These are phyloP conservation scores for Pseudogymnoascus sp. DNA, from an alignment of 2,329 filamentous ascomycete species.

Conservation along the genomic window DNA sequence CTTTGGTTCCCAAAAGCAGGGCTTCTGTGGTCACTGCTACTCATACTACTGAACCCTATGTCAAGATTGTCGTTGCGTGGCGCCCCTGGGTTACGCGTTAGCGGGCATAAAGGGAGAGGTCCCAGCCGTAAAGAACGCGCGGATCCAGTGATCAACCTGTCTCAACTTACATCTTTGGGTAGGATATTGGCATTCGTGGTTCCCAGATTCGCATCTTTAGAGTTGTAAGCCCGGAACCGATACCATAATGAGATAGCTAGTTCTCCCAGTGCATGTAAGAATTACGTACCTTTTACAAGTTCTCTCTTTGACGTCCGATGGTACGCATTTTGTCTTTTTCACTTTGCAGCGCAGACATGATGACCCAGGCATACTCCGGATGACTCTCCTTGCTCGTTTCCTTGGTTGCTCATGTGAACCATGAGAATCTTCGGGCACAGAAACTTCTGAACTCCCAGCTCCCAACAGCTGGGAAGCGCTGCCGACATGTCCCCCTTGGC, in stretches of 20 bases:
- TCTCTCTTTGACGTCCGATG: not conserved
- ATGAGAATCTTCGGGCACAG: not conserved
- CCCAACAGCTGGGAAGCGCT: not conserved
- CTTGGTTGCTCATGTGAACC: not conserved
- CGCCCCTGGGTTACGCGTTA: not conserved
- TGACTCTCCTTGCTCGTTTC: not conserved
- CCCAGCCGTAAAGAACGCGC: not conserved
- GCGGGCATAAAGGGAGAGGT: not conserved
- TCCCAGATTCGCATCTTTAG: not conserved
- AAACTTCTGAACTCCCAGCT: not conserved
- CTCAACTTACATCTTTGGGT: not conserved
- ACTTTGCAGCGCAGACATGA: constrained; percentile 3
- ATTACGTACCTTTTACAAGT: not conserved
- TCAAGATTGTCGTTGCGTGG: not conserved
- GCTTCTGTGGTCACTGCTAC: not conserved
- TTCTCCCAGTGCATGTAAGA: not conserved
- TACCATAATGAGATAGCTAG: not conserved
- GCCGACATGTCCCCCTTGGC: not conserved
- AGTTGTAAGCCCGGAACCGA: not conserved
- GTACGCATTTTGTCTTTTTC: constrained; percentile 3
- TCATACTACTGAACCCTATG: not conserved
- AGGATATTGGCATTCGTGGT: not conserved
- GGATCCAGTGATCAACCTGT: not conserved
- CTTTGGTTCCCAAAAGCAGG: not conserved
- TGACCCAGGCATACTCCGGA: not conserved